Evolutionary conservation across 1,284 basidiomycete genomes (phyloP).

Genomic region (Irpex sp.): DNA sequence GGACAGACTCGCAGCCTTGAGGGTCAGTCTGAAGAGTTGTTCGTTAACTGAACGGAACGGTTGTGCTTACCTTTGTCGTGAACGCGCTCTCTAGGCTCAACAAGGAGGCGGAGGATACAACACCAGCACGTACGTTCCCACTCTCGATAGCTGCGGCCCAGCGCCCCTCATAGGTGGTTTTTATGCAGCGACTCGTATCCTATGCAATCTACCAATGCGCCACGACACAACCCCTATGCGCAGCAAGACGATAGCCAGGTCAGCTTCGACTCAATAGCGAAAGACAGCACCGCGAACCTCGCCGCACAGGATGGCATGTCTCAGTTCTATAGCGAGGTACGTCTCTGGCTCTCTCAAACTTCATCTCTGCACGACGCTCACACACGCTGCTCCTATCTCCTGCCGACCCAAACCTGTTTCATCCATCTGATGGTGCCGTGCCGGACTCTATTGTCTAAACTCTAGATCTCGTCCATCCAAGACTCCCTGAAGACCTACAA

Average conservation of each 20-base stretch:
- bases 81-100: constrained; percentile 48
- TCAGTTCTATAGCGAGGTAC: constrained; percentile 72
- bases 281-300: constrained; percentile 52
- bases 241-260: constrained; percentile 52
- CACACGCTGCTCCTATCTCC: neutral
- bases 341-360: constrained; percentile 15
- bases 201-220: constrained; percentile 53
- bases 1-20: constrained; percentile 81
- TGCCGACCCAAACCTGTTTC: neutral
- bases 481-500: constrained; percentile 68
- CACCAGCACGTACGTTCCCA: constrained; percentile 44
- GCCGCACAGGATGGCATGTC: constrained; percentile 56
- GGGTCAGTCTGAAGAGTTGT: constrained; percentile 41
- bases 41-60: neutral
- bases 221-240: constrained; percentile 55
- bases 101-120: constrained; percentile 54
- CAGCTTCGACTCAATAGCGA: constrained; percentile 68
- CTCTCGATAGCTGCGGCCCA: neutral
- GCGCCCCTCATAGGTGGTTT: neutral
- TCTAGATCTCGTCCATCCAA: constrained; percentile 70
- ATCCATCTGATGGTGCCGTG: neutral
- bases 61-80: constrained; percentile 7
- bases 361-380: neutral
- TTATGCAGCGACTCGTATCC: constrained; percentile 57
- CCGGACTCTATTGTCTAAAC: neutral